Evolutionary conservation across 1,284 basidiomycete species (phyloP).

Genomic region (Ustilago sp.): DNA sequence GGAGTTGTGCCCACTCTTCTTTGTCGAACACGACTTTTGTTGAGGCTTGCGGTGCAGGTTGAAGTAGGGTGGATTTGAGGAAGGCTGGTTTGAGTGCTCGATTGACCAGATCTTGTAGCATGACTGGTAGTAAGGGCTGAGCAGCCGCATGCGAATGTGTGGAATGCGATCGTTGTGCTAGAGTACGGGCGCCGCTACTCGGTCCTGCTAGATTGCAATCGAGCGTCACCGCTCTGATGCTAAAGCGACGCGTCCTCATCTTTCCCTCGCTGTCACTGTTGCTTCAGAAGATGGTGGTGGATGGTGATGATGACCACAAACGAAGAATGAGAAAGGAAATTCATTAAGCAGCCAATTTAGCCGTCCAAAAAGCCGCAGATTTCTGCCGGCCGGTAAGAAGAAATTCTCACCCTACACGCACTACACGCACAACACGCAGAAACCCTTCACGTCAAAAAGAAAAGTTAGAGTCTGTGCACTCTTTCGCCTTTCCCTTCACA

Average conservation of each 20-base stretch:
- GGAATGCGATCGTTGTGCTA: background rate
- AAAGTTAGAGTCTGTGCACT: slow-evolving; percentile 20
- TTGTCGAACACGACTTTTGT: background rate
- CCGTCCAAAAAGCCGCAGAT: slow-evolving; percentile 18
- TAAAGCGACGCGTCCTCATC: slow-evolving; percentile 14
- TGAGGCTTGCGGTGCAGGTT: background rate
- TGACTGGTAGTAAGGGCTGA: background rate
- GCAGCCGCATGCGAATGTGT: background rate
- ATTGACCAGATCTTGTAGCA: slow-evolving; percentile 31
- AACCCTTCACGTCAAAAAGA: background rate
- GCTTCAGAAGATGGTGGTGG: background rate
- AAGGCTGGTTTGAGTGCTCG: slow-evolving; percentile 11
- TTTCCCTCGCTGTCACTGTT: background rate
- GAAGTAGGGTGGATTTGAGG: slow-evolving; percentile 3
- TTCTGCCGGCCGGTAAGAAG: slow-evolving; percentile 49
- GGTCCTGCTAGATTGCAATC: background rate
- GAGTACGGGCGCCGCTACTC: background rate
- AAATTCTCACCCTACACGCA: slow-evolving; percentile 2
- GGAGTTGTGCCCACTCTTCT: background rate
- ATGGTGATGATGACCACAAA: slow-evolving; percentile 7
- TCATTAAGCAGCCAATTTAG: slow-evolving; percentile 2
- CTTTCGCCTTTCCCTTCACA: background rate
- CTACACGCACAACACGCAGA: background rate
- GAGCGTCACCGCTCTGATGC: background rate
- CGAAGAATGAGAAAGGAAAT: background rate